Evolutionary conservation across 768 basidiomycete genomes (phyloP), one percentile per base, ranked within the genome.

Genomic region (Mycena latifolia): DNA sequence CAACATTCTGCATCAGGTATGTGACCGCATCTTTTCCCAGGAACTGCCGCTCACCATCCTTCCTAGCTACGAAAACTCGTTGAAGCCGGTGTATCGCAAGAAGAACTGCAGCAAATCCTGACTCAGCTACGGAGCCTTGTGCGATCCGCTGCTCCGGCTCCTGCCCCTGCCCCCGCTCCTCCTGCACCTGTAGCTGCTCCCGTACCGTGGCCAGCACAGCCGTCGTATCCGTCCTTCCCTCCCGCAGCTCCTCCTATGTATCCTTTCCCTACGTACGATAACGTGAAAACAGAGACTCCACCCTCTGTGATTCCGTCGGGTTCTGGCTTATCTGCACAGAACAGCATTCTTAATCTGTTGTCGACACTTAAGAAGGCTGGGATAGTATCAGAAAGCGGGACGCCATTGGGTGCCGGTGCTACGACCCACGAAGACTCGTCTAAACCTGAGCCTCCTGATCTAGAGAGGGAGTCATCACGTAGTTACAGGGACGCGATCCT

Each of bases 331-430:
- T 75, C 73, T 48, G 65, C 79, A 33, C 73, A 78, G 35, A 77
- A 72, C 45, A 84, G 84, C 71, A 87, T 92, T 63, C 75, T 86
- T 33, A 85, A 83, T 73, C 80, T 94, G 37, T 84, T 89, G 64
- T 88, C 87, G 46, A 88, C 89, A 3, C 83, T 95, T 27, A 74
- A 93, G 57, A 93, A 91, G 77, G 91, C 93, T n/a, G 94, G 94
- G 61, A 85, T 94, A 11, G 87, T 94, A 25, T 82, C 88, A 27
- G 79, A 84, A 43, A 83, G 80, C 47, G 81, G 80, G 39, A 87
- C 88, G 22, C 84, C 89, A 8, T 73, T 78, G 28, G 85, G 85
- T 37, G 83, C 86, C 25, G 84, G 84, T 60, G 75, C 81, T 12
- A 79, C 82, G 1, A 74, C 75, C 12, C 78, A 81, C 67, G 77